Base-by-base conservation (phyloP, 257 asterid genomes). In the Euphrasia confusa region DNA sequence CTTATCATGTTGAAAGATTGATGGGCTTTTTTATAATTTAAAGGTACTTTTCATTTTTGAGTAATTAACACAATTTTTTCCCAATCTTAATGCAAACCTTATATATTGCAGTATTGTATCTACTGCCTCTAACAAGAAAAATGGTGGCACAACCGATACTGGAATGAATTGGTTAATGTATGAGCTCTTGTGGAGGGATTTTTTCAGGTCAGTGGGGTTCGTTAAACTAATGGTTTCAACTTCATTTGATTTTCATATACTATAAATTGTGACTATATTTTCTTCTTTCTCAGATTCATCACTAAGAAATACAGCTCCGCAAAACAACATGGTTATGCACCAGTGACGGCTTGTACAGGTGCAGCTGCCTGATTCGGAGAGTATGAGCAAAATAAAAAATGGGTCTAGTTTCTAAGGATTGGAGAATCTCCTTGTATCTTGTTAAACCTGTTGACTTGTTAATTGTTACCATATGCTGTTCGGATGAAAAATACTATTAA, bases 181-280 rank as follows among this genome's bases (percentile, higher is more conserved):
- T 42, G 97, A 90, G 79, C 81, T 90, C 60, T 56, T 93, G 76
- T 93, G 99, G 99, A 90, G 99, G 81, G 99, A 93, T 64, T 93
- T 93, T 71, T 92, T 92, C 89, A 87, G 99, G 99, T 89, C 56
- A 82, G 63, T 26, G 53, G 7, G 13, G 18, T 17, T 6, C 11
- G 21, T 42, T 21, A 26, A 63, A 15, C 26, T 63, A 3, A 2
- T 45, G 3, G 1, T 45, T 45, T 45, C 13, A n/a, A 45, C 52
- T 45, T 45, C 15, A 14, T 45, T 45, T n/a, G 9, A 28, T 50
- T 50, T 50, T 17, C 12, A 3, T 5, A 5, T 50, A 17, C 13
- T 50, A 12, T 14, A 47, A 47, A 47, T 12, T 12, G 42, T 37
- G 39, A 33, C 11, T 37, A 37, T 37, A 37, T 54, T 18, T 30